These are phyloP conservation scores for Citrullus mucosospermus DNA, from an alignment of 306 rosid genomes.

Conservation along the genomic window DNA sequence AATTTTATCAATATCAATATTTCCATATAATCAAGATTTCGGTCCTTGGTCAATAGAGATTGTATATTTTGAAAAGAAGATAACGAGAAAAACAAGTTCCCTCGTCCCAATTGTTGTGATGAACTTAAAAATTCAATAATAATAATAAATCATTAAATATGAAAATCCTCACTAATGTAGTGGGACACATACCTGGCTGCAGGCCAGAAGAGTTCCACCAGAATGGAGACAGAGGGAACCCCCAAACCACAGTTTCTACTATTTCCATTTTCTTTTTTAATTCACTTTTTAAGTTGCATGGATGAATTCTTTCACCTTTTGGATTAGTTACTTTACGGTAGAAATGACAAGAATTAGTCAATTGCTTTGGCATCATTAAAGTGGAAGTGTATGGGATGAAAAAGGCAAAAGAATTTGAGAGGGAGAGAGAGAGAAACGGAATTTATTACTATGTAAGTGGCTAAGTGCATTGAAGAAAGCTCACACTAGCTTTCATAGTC, in stretches of 20 bases:
- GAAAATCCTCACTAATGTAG: neutral
- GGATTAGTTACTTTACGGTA: neutral
- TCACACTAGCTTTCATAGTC: constrained; percentile 68
- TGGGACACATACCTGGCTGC: neutral
- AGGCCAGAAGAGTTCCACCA: neutral
- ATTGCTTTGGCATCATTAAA: neutral
- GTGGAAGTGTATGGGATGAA: neutral
- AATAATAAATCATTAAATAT: neutral
- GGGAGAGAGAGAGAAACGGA: neutral
- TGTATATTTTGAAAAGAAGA: too few species aligned
- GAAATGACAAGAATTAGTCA: neutral
- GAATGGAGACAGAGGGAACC: neutral
- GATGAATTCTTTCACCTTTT: neutral
- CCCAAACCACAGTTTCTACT: neutral
- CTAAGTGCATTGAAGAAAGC: constrained; percentile 3
- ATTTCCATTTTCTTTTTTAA: neutral
- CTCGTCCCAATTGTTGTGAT: neutral
- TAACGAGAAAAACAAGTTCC: neutral
- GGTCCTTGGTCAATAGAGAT: too few species aligned
- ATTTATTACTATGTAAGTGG: neutral
- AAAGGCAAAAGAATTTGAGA: neutral
- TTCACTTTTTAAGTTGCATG: neutral
- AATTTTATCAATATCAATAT: too few species aligned
- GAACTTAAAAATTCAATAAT: neutral
- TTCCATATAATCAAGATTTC: too few species aligned